Evolutionary conservation across 2,329 filamentous ascomycete species (phyloP).

Genomic region (Alternaria alternata): DNA sequence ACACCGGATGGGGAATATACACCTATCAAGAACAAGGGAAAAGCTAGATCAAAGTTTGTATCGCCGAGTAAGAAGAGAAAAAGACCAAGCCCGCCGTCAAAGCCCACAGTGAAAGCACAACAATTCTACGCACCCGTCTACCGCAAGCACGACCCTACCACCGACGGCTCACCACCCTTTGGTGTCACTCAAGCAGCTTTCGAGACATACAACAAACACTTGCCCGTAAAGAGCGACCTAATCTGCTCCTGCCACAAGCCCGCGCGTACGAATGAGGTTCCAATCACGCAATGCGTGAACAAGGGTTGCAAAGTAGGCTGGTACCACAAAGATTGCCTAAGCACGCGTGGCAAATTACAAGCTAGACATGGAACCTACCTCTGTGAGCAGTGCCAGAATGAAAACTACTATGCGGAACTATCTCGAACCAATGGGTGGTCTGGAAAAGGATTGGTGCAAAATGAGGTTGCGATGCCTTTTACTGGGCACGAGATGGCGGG

Average conservation of each 20-base stretch:
- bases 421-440: not conserved
- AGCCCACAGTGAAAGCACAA: not conserved
- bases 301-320: conserved; percentile 22
- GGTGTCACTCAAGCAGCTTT: conserved; percentile 8
- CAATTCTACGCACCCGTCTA: conserved; percentile 6
- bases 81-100: not conserved
- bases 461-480: not conserved
- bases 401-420: conserved; percentile 9
- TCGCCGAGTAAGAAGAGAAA: not conserved
- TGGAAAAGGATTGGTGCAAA: not conserved
- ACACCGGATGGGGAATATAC: not conserved
- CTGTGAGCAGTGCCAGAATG: conserved; percentile 20
- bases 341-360: conserved; percentile 22
- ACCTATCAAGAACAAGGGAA: not conserved
- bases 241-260: conserved; percentile 33
- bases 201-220: conserved; percentile 1
- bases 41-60: not conserved
- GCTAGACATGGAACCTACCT: conserved; percentile 14
- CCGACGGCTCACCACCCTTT: not conserved
- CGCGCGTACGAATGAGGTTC: conserved; percentile 6
- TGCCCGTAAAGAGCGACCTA: conserved; percentile 8
- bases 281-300: conserved; percentile 30
- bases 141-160: conserved; percentile 7
- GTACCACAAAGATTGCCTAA: conserved; percentile 35
- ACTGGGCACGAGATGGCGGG: not conserved